These are phyloP conservation scores for Sarocladium kiliense DNA, from an alignment of 2,329 filamentous ascomycete species.

Conservation along the genomic window DNA sequence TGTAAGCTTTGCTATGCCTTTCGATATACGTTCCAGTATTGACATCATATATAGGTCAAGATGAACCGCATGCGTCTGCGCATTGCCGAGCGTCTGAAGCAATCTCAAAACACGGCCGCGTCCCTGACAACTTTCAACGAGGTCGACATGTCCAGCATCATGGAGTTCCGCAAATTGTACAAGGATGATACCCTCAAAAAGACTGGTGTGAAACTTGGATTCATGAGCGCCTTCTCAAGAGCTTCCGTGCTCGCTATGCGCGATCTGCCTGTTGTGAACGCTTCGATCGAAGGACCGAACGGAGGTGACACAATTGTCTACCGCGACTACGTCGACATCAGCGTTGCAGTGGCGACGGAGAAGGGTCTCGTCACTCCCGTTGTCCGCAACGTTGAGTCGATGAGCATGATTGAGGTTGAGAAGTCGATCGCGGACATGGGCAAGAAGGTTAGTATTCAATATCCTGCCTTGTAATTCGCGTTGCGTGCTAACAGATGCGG, in stretches of 20 bases:
- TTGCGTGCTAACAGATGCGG: conserved; percentile 11
- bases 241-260: conserved; percentile 89
- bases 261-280: conserved; percentile 91
- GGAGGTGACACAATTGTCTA: conserved; percentile 98
- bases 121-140: conserved; percentile 98
- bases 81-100: conserved; percentile 96
- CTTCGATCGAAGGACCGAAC: conserved; percentile 91
- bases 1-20: conserved; percentile 39
- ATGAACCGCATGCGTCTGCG: conserved; percentile 99
- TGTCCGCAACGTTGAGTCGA: conserved; percentile 82
- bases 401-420: conserved; percentile 88
- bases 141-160: conserved; percentile 96
- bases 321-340: conserved; percentile 96
- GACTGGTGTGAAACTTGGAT: conserved; percentile 96
- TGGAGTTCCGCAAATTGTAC: conserved; percentile 96
- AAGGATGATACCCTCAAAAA: conserved; percentile 96
- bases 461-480: background rate
- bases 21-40: background rate
- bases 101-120: conserved; percentile 97
- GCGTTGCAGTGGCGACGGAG: conserved; percentile 92
- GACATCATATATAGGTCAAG: conserved; percentile 67
- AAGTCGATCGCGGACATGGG: conserved; percentile 87
- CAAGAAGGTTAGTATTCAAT: conserved; percentile 66
- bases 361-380: conserved; percentile 97
- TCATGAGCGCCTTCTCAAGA: conserved; percentile 96